These are phyloP conservation scores for Diophrys sp. DNA, from an alignment of 73 alveolate genomes.

Conservation along the genomic window DNA sequence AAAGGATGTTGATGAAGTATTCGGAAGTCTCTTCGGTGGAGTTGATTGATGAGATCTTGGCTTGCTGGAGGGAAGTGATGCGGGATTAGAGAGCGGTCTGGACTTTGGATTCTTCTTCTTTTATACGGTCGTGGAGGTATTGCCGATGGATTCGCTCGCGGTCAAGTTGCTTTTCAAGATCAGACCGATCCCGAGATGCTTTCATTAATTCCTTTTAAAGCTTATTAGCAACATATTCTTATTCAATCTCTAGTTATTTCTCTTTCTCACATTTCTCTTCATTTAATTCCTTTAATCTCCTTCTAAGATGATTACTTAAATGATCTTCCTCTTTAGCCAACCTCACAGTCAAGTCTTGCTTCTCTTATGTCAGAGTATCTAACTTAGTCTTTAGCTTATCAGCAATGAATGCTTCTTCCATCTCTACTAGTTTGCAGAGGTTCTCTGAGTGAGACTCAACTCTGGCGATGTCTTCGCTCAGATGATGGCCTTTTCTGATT, in stretches of 20 bases:
- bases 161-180: background rate
- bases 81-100: background rate
- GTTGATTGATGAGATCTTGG: background rate
- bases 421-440: constrained; percentile 31
- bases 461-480: background rate
- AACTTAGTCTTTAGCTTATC: constrained; percentile 30
- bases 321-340: constrained; percentile 43
- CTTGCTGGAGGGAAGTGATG: background rate
- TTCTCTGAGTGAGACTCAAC: background rate
- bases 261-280: constrained; percentile 41
- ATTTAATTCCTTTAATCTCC: constrained; percentile 40
- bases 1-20: too few species aligned
- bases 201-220: constrained; percentile 29
- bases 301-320: constrained; percentile 17
- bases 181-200: background rate
- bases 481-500: background rate
- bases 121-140: background rate
- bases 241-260: constrained; percentile 44
- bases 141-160: background rate
- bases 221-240: constrained; percentile 49
- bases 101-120: background rate
- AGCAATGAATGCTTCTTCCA: constrained; percentile 51
- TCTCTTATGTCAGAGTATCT: constrained; percentile 11
- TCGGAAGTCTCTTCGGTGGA: background rate
- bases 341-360: constrained; percentile 26